These are phyloP conservation scores for Tetragonia tetragonoides DNA, from an alignment of 148 eudicot species.

Conservation along the genomic window DNA sequence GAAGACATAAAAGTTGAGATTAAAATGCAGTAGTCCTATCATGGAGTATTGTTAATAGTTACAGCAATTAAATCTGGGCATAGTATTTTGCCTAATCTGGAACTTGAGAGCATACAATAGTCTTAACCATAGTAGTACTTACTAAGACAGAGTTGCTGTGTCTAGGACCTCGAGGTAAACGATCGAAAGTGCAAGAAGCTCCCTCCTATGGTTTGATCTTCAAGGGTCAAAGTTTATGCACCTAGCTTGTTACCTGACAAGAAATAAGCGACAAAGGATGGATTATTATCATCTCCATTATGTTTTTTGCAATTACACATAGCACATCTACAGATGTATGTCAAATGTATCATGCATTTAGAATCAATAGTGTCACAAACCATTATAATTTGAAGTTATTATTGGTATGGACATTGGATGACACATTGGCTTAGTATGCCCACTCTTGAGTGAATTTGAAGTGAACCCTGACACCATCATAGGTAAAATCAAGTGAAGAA, in stretches of 20 bases:
- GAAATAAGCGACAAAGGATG: neutral
- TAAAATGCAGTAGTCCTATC: neutral
- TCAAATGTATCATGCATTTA: neutral
- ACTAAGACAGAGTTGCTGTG: neutral
- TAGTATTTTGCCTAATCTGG: neutral
- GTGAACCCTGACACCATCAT: conserved; percentile 15
- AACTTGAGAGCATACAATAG: neutral
- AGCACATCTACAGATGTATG: too few species aligned
- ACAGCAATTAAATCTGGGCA: neutral
- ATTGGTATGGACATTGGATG: neutral
- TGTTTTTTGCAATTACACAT: too few species aligned
- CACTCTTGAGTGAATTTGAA: conserved; percentile 5
- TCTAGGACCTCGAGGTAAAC: neutral
- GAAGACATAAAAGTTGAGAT: neutral
- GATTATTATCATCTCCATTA: neutral
- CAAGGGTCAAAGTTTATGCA: neutral
- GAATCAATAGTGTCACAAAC: neutral
- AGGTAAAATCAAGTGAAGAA: conserved; percentile 4
- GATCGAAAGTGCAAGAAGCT: neutral
- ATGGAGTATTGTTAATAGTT: neutral
- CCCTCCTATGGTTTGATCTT: neutral
- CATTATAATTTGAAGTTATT: neutral
- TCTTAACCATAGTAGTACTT: neutral
- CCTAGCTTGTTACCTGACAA: neutral
- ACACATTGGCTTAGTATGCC: conserved; percentile 9